Evolutionary conservation across 1,139 yeast genomes (phyloP).

Genomic region (Citeromyces hawaiiensis): DNA sequence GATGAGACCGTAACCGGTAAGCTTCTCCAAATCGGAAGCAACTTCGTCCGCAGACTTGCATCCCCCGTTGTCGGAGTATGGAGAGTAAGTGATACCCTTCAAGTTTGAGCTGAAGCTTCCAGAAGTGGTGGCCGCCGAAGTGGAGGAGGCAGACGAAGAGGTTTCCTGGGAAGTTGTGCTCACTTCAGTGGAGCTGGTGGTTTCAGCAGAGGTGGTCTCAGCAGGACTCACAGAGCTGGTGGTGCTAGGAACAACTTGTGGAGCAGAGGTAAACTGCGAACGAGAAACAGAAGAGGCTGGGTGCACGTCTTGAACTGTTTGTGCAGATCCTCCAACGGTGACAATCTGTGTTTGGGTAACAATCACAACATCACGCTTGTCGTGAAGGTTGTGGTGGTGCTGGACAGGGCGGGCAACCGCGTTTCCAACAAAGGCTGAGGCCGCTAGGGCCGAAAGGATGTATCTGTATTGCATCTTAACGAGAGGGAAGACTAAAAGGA

Average conservation of each 20-base stretch:
- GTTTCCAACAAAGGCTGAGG: slow-evolving; percentile 20
- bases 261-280: slow-evolving; percentile 14
- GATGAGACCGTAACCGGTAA: slow-evolving; percentile 42
- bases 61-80: slow-evolving; percentile 56
- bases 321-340: slow-evolving; percentile 20
- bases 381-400: slow-evolving; percentile 29
- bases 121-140: slow-evolving; percentile 13
- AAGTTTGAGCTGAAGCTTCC: slow-evolving; percentile 21
- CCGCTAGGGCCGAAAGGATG: slow-evolving; percentile 16
- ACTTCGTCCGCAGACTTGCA: slow-evolving; percentile 58
- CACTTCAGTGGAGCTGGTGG: slow-evolving; percentile 11
- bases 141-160: slow-evolving; percentile 12
- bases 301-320: slow-evolving; percentile 23
- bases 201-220: slow-evolving; percentile 7
- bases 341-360: slow-evolving; percentile 28
- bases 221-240: slow-evolving; percentile 9
- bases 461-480: slow-evolving; percentile 12
- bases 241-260: slow-evolving; percentile 19
- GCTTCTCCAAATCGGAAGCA: slow-evolving; percentile 40
- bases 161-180: slow-evolving; percentile 14
- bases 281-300: slow-evolving; percentile 15
- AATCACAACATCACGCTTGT: slow-evolving; percentile 29
- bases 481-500: slow-evolving; percentile 2
- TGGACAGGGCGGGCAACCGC: slow-evolving; percentile 23
- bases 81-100: slow-evolving; percentile 73